Evolutionary conservation across 768 basidiomycete species (phyloP), one percentile per base, ranked within the genome.

Genomic region (Kwoniella botswanensis): DNA sequence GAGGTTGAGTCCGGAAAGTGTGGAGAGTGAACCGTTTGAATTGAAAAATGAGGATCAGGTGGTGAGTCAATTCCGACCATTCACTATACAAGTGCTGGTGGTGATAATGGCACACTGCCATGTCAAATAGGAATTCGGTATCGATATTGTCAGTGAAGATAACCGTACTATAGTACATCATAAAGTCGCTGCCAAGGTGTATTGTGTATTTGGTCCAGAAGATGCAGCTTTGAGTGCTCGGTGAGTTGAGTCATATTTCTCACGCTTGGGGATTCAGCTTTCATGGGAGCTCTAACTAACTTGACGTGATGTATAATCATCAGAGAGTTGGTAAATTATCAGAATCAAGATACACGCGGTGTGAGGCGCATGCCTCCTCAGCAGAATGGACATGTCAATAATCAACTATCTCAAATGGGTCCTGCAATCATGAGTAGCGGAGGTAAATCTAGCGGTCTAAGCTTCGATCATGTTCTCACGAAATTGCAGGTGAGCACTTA

Each of bases 141-240:
- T 98, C 79, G 97, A 98, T 85, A 99, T 99, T 72, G 93, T 97
- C 65, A 92, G 93, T 72, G 97, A 99, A 79, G 97, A 99, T 86
- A 97, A 95, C 87, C 93, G 93, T 84, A 95, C 93, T 1, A 94
- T 98, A 68, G 90, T 98, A 60, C 97, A 99, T 85, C 95, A 98
- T 86, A 98, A 99, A 84, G 97, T 98, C 64, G 94, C 97, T 11
- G 94, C 96, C 4, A 92, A 93, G 35, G 94, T 94, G 44, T 88
- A 93, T 64, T 94, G 95, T 76, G 89, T 98, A 4, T 90, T 96
- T 75, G 88, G 87, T 0, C 90, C 93, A 53, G 92, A 93, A 70
- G 97, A 99, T 78, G 91, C 89, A 1, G 71, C 74, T 10, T 35
- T 73, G 9, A 80, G 79, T 68, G 81, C 81, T 24, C 68, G 82